A percentile compares a stretch with the other conserved stretches of the same genome.
Conservation (phyloP, 2,329 filamentous ascomycete species). For the Penicillium digitatum region DNA sequence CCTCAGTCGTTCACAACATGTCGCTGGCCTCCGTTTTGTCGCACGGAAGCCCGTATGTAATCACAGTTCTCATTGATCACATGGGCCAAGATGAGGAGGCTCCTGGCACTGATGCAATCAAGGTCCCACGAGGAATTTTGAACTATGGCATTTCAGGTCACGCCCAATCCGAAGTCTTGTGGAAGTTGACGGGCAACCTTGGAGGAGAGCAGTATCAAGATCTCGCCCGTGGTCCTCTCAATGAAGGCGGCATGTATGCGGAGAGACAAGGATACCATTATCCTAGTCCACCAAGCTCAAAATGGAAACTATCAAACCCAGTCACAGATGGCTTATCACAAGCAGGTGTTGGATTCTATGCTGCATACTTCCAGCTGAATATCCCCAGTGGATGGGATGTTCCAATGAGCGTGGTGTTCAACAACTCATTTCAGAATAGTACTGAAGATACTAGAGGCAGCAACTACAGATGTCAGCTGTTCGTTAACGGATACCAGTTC, state of each 20-base stretch:
- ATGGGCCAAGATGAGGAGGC: constrained; percentile 36
- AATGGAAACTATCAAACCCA: constrained; percentile 28
- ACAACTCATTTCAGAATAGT: neutral
- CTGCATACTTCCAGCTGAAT: constrained; percentile 46
- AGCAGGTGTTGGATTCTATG: constrained; percentile 50
- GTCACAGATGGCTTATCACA: constrained; percentile 31
- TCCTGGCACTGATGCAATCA: constrained; percentile 26
- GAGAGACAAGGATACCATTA: constrained; percentile 54
- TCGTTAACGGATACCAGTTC: constrained; percentile 52
- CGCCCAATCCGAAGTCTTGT: constrained; percentile 32
- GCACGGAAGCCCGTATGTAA: constrained; percentile 8
- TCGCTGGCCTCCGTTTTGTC: neutral
- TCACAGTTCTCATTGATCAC: constrained; percentile 25
- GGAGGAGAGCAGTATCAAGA: constrained; percentile 53
- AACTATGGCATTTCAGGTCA: constrained; percentile 38
- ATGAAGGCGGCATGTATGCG: constrained; percentile 52
- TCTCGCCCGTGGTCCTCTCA: constrained; percentile 49
- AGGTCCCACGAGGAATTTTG: constrained; percentile 53
- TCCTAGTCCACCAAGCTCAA: constrained; percentile 36
- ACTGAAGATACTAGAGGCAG: neutral
- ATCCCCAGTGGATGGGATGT: constrained; percentile 51
- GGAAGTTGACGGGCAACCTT: constrained; percentile 55
- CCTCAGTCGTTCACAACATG: constrained; percentile 12
- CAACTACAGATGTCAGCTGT: constrained; percentile 45
- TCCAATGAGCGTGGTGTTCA: constrained; percentile 49